phyloP scores from a whole-genome alignment of 495 filamentous ascomycete genomes.

The Niebla homalea region DNA sequence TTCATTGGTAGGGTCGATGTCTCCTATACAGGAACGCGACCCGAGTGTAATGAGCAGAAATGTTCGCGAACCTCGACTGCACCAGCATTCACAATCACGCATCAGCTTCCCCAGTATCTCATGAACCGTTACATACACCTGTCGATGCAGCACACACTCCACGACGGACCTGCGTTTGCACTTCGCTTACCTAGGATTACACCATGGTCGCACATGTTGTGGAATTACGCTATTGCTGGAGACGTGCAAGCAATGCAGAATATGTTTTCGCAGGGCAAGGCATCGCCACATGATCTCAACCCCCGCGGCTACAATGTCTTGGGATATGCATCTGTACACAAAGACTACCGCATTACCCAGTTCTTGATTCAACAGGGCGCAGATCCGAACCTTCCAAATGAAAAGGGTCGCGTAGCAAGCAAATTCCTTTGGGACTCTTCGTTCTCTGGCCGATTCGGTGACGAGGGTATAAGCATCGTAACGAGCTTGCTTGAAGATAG shows the following conservation, averaged over 20 bases:
- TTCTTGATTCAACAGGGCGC: slow-evolving; percentile 10
- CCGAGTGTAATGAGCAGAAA: no score
- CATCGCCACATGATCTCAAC: slow-evolving; percentile 17
- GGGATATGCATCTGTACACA: background rate
- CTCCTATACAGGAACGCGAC: no score
- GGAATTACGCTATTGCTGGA: slow-evolving; percentile 1
- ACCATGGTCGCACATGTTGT: slow-evolving; percentile 5
- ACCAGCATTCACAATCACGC: no score
- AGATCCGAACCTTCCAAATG: slow-evolving; percentile 3
- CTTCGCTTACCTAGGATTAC: slow-evolving; percentile 6
- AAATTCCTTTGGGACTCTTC: background rate
- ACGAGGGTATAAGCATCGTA: background rate
- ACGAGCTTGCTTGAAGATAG: no score
- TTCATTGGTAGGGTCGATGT: no score
- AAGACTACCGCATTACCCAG: background rate
- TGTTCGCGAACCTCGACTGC: no score
- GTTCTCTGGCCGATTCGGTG: background rate
- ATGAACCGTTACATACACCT: slow-evolving; percentile 6
- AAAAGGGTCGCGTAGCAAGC: background rate
- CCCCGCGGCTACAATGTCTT: background rate
- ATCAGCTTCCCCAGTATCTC: slow-evolving; percentile 8
- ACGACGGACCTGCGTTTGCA: slow-evolving; percentile 1
- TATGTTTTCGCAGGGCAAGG: slow-evolving; percentile 15
- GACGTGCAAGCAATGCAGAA: slow-evolving; percentile 8
- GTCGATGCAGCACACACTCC: background rate